These are phyloP conservation scores for Antitrichia curtipendula DNA, from an alignment of 225 moss, liverwort and hornwort species.

Conservation along the genomic window DNA sequence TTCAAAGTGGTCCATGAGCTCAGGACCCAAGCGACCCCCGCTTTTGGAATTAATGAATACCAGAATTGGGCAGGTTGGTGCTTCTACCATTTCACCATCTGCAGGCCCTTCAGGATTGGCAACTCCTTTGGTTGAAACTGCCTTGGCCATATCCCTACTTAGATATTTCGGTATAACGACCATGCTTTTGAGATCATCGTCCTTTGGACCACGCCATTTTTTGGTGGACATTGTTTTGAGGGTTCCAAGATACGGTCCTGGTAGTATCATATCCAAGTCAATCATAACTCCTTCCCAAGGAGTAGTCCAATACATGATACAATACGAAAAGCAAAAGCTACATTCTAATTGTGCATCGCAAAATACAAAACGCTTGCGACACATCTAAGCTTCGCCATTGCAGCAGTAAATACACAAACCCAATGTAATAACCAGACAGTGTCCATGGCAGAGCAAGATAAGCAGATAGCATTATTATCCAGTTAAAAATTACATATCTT, in stretches of 20 bases:
- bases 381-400: neutral
- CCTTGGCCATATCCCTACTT: constrained; percentile 24
- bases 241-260: constrained; percentile 13
- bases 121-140: constrained; percentile 24
- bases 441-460: neutral
- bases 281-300: neutral
- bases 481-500: neutral
- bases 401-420: neutral
- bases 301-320: neutral
- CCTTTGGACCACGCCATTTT: constrained; percentile 26
- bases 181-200: constrained; percentile 10
- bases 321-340: neutral
- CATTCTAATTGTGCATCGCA: neutral
- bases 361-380: neutral
- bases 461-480: neutral
- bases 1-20: constrained; percentile 21
- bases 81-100: neutral
- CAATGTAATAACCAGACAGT: neutral
- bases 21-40: constrained; percentile 42
- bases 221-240: constrained; percentile 1
- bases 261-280: neutral
- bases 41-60: constrained; percentile 51
- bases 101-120: constrained; percentile 21
- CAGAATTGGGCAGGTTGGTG: constrained; percentile 31
- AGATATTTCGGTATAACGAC: constrained; percentile 35